Evolutionary conservation across 2,329 filamentous ascomycete genomes (phyloP).

Genomic region (Fusarium globosum): DNA sequence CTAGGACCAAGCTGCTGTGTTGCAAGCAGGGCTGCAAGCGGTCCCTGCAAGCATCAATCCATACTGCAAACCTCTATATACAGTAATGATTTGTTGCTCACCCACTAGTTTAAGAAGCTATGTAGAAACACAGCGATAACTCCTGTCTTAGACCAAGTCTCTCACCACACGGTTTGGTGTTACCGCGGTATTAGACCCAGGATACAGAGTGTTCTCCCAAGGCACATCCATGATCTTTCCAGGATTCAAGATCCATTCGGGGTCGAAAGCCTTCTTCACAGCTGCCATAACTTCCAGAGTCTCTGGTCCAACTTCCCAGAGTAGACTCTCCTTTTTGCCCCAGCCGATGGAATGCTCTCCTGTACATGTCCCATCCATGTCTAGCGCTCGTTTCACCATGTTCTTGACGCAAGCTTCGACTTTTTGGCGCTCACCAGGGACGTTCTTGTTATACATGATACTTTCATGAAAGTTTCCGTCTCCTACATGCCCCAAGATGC

Average conservation of each 20-base stretch:
- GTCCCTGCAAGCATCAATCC: neutral
- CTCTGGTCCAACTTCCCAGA: slow-evolving; percentile 82
- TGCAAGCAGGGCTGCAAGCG: neutral
- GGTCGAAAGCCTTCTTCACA: slow-evolving; percentile 86
- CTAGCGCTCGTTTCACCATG: slow-evolving; percentile 90
- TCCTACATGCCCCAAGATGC: slow-evolving; percentile 88
- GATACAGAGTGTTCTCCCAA: slow-evolving; percentile 45
- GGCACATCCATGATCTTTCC: slow-evolving; percentile 87
- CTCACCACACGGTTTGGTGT: slow-evolving; percentile 37
- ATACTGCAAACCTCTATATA: neutral
- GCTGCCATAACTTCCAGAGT: slow-evolving; percentile 87
- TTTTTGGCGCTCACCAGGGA: slow-evolving; percentile 76
- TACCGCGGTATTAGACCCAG: slow-evolving; percentile 35
- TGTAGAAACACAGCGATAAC: neutral
- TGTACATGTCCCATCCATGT: slow-evolving; percentile 95
- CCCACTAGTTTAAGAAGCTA: neutral
- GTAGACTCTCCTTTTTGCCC: slow-evolving; percentile 83
- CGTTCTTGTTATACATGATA: slow-evolving; percentile 83
- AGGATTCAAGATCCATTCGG: slow-evolving; percentile 89
- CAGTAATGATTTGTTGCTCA: neutral
- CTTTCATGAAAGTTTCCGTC: slow-evolving; percentile 96
- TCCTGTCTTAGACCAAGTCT: neutral
- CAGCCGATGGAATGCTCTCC: slow-evolving; percentile 89
- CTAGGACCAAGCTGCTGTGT: neutral
- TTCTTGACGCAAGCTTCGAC: slow-evolving; percentile 86